Conservation (phyloP, 2,329 filamentous ascomycete species). For the Colletotrichum lentis region DNA sequence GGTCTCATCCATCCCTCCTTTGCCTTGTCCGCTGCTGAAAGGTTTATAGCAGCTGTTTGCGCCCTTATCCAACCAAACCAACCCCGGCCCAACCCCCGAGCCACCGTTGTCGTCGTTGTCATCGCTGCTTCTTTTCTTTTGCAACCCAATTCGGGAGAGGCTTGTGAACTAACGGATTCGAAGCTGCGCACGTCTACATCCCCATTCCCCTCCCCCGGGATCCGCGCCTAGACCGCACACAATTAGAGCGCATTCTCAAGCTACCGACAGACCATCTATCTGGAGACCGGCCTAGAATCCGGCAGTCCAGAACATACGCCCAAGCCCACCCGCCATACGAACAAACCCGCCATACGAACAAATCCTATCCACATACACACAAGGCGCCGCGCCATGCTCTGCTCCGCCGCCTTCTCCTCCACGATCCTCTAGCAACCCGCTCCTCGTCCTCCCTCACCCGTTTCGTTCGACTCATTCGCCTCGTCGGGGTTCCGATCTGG, state of each 20-base stretch:
- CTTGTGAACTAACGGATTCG: slow-evolving; percentile 18
- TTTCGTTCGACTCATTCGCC: neutral
- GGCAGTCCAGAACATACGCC: slow-evolving; percentile 28
- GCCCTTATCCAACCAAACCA: slow-evolving; percentile 13
- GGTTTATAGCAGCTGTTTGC: slow-evolving; percentile 19
- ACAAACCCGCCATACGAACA: neutral
- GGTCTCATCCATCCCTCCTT: neutral
- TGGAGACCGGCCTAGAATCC: slow-evolving; percentile 26
- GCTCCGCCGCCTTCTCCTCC: slow-evolving; percentile 15
- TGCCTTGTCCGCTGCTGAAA: slow-evolving; percentile 18
- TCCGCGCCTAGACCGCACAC: slow-evolving; percentile 26
- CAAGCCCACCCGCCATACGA: neutral
- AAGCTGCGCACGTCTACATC: slow-evolving; percentile 7
- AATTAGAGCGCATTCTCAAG: slow-evolving; percentile 32
- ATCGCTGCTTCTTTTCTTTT: slow-evolving; percentile 2
- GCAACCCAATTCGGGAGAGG: slow-evolving; percentile 20
- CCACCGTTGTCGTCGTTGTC: slow-evolving; percentile 23
- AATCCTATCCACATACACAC: neutral
- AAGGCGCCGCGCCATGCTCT: slow-evolving; percentile 33
- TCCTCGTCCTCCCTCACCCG: neutral
- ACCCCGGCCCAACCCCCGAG: neutral
- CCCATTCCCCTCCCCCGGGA: neutral
- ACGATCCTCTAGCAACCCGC: slow-evolving; percentile 33
- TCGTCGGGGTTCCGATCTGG: neutral
- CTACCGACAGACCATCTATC: neutral